A percentile compares a stretch with the other conserved stretches of the same genome.
Conservation (phyloP, 169 alveolate species). For the Condylostoma magnum region DNA sequence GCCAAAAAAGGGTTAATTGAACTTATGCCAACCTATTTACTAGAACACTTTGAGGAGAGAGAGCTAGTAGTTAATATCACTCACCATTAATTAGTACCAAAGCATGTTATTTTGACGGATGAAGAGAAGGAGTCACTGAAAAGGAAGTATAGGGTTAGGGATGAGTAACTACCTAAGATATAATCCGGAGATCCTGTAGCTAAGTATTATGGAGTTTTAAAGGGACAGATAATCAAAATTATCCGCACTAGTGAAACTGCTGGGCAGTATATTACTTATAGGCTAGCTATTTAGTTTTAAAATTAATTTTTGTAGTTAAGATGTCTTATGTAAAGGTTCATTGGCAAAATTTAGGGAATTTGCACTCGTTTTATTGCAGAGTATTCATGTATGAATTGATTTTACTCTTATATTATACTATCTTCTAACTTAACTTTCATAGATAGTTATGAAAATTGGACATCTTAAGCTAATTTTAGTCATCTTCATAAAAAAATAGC, state of each 20-base stretch:
- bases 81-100: conserved; percentile 97
- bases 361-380: background rate
- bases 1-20: conserved; percentile 52
- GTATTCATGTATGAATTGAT: background rate
- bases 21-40: conserved; percentile 30
- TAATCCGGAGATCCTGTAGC: conserved; percentile 96
- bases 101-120: conserved; percentile 91
- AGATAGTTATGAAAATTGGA: too few species aligned
- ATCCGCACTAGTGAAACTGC: conserved; percentile 98
- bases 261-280: conserved; percentile 97
- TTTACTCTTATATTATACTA: too few species aligned
- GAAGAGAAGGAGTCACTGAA: conserved; percentile 92
- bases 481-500: too few species aligned
- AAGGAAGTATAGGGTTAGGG: conserved; percentile 92
- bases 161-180: conserved; percentile 95
- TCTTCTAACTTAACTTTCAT: too few species aligned
- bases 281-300: conserved; percentile 87
- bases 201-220: conserved; percentile 91
- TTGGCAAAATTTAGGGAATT: background rate
- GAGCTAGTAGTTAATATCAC: conserved; percentile 93
- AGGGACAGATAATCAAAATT: conserved; percentile 96
- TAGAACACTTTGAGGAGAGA: conserved; percentile 58
- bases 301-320: too few species aligned
- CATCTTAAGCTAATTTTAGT: too few species aligned
- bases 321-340: background rate